phyloP scores from a whole-genome alignment of 441 rosid species.

The Iberis amara region DNA sequence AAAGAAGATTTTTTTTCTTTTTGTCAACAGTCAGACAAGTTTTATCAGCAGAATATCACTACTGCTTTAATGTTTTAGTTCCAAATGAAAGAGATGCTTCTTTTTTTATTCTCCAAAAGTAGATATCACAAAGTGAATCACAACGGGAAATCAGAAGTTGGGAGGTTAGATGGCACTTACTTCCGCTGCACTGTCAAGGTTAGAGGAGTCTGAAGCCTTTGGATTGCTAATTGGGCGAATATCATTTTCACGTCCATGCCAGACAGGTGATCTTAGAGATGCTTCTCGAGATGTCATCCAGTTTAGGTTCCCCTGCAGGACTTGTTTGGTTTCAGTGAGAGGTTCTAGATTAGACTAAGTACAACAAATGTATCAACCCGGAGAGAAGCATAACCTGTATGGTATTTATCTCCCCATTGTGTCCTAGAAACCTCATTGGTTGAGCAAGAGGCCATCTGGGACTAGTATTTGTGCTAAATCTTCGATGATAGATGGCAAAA shows the following conservation, averaged over 20 bases:
- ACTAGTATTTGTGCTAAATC: constrained; percentile 97
- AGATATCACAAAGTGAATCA: constrained; percentile 18
- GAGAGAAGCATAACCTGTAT: constrained; percentile 61
- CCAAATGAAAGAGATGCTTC: constrained; percentile 8
- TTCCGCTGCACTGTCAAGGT: constrained; percentile 96
- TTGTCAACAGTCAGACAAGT: neutral
- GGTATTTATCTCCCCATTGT: constrained; percentile 98
- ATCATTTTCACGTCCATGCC: constrained; percentile 97
- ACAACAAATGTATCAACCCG: constrained; percentile 20
- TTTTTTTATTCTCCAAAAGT: constrained; percentile 3
- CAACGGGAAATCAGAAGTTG: constrained; percentile 19
- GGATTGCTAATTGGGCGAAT: constrained; percentile 92
- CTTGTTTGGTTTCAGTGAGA: constrained; percentile 26
- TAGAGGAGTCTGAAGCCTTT: constrained; percentile 97
- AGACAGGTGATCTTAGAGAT: constrained; percentile 83
- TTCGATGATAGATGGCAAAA: constrained; percentile 94
- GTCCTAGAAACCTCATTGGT: constrained; percentile 99
- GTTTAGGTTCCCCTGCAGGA: constrained; percentile 87
- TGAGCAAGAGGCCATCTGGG: constrained; percentile 99
- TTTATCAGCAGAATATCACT: constrained; percentile 12
- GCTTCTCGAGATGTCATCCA: constrained; percentile 99
- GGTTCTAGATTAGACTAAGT: constrained; percentile 21
- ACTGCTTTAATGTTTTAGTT: constrained; percentile 18
- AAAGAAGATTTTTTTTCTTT: neutral
- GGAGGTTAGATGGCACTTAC: constrained; percentile 42